These are phyloP conservation scores for Aspergillus chevalieri DNA, from an alignment of 2,329 filamentous ascomycete genomes.

Conservation along the genomic window DNA sequence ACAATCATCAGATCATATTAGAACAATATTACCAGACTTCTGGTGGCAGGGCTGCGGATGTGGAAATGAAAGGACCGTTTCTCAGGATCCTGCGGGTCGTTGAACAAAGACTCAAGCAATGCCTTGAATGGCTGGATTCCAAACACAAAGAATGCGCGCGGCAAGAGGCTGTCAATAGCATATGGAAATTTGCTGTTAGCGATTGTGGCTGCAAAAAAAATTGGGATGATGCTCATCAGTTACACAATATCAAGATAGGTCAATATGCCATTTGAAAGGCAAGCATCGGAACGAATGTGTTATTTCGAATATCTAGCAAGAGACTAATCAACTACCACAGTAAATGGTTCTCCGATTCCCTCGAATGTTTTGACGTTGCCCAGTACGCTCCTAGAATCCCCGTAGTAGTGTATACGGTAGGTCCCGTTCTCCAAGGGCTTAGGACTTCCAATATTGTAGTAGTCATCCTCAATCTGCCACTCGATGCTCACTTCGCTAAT, in stretches of 20 bases:
- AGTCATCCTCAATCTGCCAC: constrained; percentile 68
- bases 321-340: constrained; percentile 16
- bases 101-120: background rate
- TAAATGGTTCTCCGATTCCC: constrained; percentile 53
- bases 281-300: too few species aligned
- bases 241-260: too few species aligned
- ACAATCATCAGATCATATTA: too few species aligned
- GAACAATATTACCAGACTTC: too few species aligned
- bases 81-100: background rate
- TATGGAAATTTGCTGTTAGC: background rate
- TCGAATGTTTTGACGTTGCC: constrained; percentile 63
- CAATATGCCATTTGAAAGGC: too few species aligned
- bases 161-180: background rate
- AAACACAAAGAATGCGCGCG: background rate
- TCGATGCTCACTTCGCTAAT: constrained; percentile 71
- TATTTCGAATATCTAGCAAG: background rate
- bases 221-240: too few species aligned
- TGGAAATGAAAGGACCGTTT: background rate
- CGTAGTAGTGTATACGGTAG: constrained; percentile 78
- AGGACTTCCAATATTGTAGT: constrained; percentile 35
- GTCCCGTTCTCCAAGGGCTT: constrained; percentile 47
- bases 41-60: background rate
- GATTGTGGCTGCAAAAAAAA: background rate
- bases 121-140: too few species aligned
- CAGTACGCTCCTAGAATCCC: constrained; percentile 65